Percentiles rank a stretch among this genome's conserved stretches.
Evolutionary conservation across 768 basidiomycete genomes (phyloP).

Genomic region (Suillus paluster): DNA sequence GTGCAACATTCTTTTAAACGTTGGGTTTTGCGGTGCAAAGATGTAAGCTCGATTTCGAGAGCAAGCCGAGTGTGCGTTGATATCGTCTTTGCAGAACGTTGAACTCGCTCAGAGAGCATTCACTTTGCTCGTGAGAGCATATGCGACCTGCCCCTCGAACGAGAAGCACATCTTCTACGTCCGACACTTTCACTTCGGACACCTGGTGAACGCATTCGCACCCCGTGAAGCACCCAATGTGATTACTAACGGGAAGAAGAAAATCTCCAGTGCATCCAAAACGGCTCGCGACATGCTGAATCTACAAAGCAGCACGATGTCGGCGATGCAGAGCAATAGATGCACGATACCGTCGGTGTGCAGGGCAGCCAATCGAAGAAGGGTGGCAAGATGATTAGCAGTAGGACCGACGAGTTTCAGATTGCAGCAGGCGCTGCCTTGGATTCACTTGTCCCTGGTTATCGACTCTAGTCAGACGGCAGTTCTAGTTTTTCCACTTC

Average conservation of each 20-base stretch:
- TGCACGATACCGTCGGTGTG: conserved; percentile 82
- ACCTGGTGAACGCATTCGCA: conserved; percentile 92
- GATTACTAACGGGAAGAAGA: conserved; percentile 32
- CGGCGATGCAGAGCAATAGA: conserved; percentile 72
- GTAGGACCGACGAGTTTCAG: conserved; percentile 78
- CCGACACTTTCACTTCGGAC: conserved; percentile 93
- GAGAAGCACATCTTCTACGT: conserved; percentile 98
- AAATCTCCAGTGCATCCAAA: conserved; percentile 16
- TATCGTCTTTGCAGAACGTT: conserved; percentile 59
- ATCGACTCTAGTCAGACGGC: conserved; percentile 12
- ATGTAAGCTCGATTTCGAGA: conserved; percentile 47
- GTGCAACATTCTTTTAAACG: conserved; percentile 93
- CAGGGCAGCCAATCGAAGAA: conserved; percentile 84
- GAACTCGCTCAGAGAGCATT: conserved; percentile 83
- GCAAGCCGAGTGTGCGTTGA: conserved; percentile 12
- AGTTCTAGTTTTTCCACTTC: too few relatives aligned
- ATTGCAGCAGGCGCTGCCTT: conserved; percentile 66
- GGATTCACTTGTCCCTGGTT: conserved; percentile 55
- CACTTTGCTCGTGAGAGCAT: conserved; percentile 91
- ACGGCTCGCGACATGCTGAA: conserved; percentile 10
- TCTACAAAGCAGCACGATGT: conserved; percentile 22
- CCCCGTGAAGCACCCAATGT: conserved; percentile 78
- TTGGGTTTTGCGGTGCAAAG: conserved; percentile 80
- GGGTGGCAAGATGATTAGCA: conserved; percentile 73
- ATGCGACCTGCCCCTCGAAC: conserved; percentile 92